Conservation (phyloP, 371 early-diverging fungal species). For the Apophysomyces sp. region DNA sequence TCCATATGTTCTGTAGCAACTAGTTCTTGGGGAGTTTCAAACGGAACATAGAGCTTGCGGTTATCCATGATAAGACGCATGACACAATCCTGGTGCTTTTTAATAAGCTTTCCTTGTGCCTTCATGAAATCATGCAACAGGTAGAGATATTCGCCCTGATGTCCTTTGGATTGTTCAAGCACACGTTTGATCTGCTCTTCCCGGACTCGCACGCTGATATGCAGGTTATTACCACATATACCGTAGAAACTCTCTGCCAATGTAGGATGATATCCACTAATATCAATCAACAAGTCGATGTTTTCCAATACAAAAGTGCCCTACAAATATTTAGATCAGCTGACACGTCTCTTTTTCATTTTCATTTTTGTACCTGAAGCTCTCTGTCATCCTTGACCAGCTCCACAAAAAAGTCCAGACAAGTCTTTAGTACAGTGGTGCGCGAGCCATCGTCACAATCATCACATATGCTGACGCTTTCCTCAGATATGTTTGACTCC, state of each 20-base stretch:
- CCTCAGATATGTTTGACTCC: not conserved
- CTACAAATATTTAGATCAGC: constrained; percentile 12
- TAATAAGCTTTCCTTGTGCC: constrained; percentile 44
- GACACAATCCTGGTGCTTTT: constrained; percentile 43
- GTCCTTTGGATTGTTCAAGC: constrained; percentile 37
- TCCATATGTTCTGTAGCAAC: constrained; percentile 19
- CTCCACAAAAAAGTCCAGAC: constrained; percentile 22
- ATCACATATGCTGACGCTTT: constrained; percentile 5
- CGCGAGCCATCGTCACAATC: constrained; percentile 2
- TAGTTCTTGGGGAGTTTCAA: constrained; percentile 20
- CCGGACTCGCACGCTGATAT: constrained; percentile 33
- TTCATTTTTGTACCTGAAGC: constrained; percentile 17
- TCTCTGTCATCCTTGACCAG: constrained; percentile 22
- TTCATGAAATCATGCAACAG: constrained; percentile 42
- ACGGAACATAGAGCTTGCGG: constrained; percentile 35
- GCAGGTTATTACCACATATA: constrained; percentile 36
- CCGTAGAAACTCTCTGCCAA: constrained; percentile 15
- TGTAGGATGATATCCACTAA: constrained; percentile 14
- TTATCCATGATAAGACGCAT: constrained; percentile 47
- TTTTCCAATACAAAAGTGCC: constrained; percentile 31
- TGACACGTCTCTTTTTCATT: not conserved
- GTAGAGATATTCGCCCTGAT: constrained; percentile 35
- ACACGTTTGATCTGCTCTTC: constrained; percentile 46
- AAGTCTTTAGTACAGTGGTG: constrained; percentile 2
- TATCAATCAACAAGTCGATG: constrained; percentile 47